Conservation (phyloP, 2,329 filamentous ascomycete species). For the Amauroascus niger region DNA sequence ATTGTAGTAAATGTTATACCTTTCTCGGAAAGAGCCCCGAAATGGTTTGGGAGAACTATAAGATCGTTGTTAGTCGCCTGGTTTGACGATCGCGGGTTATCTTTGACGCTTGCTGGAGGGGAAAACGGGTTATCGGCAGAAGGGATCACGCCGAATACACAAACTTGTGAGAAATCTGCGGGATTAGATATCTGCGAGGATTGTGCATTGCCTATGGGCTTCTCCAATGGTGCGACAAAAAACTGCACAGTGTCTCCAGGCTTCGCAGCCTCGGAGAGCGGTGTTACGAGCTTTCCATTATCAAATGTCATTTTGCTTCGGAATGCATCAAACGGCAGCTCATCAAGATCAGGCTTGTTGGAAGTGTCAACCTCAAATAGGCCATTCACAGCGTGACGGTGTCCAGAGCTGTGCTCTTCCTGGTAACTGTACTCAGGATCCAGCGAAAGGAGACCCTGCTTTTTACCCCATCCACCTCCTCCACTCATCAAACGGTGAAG, state of each 20-base stretch:
- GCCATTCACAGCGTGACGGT: not conserved
- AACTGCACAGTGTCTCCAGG: constrained; percentile 35
- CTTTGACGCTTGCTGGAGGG: not conserved
- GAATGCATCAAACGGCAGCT: constrained; percentile 16
- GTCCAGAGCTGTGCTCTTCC: constrained; percentile 9
- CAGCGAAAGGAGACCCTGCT: constrained; percentile 35
- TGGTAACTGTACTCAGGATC: constrained; percentile 30
- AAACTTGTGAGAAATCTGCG: constrained; percentile 8
- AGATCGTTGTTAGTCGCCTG: constrained; percentile 16
- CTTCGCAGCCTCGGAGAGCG: constrained; percentile 32
- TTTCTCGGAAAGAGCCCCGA: constrained; percentile 35
- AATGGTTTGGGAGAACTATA: constrained; percentile 24
- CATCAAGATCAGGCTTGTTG: constrained; percentile 2
- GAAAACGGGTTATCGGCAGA: constrained; percentile 19
- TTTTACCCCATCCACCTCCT: constrained; percentile 40
- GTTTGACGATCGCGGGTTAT: not conserved
- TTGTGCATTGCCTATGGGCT: not conserved
- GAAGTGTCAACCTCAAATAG: not conserved
- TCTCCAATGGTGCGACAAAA: constrained; percentile 26
- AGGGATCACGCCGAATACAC: constrained; percentile 27
- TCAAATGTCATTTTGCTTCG: constrained; percentile 18
- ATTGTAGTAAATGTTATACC: constrained; percentile 25
- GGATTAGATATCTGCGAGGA: not conserved
- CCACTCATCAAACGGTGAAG: constrained; percentile 37
- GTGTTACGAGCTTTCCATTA: constrained; percentile 28